These are phyloP conservation scores for Actinidia arguta DNA, from an alignment of 179 eudicot species.

Conservation along the genomic window DNA sequence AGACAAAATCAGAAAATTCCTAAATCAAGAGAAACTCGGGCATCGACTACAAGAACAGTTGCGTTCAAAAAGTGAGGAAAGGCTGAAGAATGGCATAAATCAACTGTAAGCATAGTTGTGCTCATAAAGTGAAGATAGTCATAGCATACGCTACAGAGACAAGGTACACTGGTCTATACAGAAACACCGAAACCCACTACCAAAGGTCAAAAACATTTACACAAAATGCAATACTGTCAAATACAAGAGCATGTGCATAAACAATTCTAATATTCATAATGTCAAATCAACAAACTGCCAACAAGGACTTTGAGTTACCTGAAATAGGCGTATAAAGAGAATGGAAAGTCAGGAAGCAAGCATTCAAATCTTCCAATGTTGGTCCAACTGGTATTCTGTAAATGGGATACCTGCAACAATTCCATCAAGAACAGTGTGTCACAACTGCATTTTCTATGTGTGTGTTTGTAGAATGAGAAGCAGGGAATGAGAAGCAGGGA, in stretches of 20 bases:
- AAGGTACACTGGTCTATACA: neutral
- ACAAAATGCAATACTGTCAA: neutral
- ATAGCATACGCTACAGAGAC: neutral
- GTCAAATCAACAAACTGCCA: neutral
- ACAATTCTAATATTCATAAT: neutral
- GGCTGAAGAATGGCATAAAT: neutral
- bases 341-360: slow-evolving; percentile 92
- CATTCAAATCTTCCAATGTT: slow-evolving; percentile 84
- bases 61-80: neutral
- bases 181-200: slow-evolving; percentile 2
- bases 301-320: slow-evolving; percentile 44
- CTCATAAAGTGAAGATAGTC: neutral
- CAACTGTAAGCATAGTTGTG: too few relatives aligned
- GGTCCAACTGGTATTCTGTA: slow-evolving; percentile 91
- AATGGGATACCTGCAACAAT: slow-evolving; percentile 81
- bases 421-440: neutral
- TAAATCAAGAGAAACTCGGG: neutral
- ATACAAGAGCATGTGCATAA: neutral
- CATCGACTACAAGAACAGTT: neutral
- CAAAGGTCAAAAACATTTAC: neutral
- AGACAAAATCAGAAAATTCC: neutral
- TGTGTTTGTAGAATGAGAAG: neutral
- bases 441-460: slow-evolving; percentile 12
- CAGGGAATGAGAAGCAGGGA: slow-evolving; percentile 1
- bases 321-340: slow-evolving; percentile 64